These are phyloP conservation scores for Zasmidium citrigriseum DNA, from an alignment of 2,329 filamentous ascomycete species.

Conservation along the genomic window DNA sequence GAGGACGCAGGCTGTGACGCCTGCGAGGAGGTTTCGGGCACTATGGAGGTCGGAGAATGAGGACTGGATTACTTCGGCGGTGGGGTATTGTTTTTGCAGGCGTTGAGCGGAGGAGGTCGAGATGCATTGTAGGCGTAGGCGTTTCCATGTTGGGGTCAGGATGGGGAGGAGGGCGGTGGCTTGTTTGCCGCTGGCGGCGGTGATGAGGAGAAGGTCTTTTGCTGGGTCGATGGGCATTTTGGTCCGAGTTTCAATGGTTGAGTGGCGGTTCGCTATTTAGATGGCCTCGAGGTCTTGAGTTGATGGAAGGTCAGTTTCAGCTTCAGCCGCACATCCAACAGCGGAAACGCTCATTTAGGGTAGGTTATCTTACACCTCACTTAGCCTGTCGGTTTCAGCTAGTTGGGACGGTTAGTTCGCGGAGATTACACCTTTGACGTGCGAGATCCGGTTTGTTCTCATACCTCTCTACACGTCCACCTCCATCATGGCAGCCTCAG, in stretches of 20 bases:
- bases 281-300: too few species aligned
- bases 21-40: constrained; percentile 28
- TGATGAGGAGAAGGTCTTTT: constrained; percentile 41
- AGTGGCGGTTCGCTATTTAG: too few species aligned
- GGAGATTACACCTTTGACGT: too few species aligned
- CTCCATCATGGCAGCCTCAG: constrained; percentile 40
- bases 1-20: constrained; percentile 35
- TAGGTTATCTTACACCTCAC: too few species aligned
- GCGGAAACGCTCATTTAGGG: too few species aligned
- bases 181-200: constrained; percentile 43
- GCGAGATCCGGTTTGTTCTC: neutral
- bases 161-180: constrained; percentile 37
- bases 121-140: constrained; percentile 38
- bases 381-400: too few species aligned
- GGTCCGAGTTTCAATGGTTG: too few species aligned
- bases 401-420: too few species aligned
- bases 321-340: too few species aligned
- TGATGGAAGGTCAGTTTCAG: too few species aligned
- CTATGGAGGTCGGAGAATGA: constrained; percentile 31
- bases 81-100: constrained; percentile 34
- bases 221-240: neutral
- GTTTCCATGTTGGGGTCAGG: constrained; percentile 34
- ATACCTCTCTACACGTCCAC: constrained; percentile 24
- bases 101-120: constrained; percentile 30
- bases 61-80: constrained; percentile 36